These are phyloP conservation scores for Colletotrichum sidae DNA, from an alignment of 2,329 filamentous ascomycete species.

Conservation along the genomic window DNA sequence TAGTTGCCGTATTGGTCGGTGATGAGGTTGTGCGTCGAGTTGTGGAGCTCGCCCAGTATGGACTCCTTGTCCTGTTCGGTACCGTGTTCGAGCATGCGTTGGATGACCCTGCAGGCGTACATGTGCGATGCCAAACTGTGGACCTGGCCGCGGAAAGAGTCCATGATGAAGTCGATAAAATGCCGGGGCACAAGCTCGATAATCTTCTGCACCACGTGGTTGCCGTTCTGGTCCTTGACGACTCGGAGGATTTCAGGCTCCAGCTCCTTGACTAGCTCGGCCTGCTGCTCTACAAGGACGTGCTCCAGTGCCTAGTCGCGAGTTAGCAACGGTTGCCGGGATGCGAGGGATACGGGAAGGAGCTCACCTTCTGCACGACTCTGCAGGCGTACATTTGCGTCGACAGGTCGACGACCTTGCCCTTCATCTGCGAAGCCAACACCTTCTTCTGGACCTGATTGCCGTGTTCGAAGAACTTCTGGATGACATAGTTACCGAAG, in stretches of 20 bases:
- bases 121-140: slow-evolving; percentile 79
- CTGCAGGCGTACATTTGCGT: slow-evolving; percentile 93
- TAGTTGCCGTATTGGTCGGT: slow-evolving; percentile 95
- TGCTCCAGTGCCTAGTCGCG: slow-evolving; percentile 80
- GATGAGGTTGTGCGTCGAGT: slow-evolving; percentile 77
- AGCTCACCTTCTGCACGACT: slow-evolving; percentile 88
- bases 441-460: slow-evolving; percentile 93
- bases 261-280: slow-evolving; percentile 84
- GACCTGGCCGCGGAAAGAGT: slow-evolving; percentile 81
- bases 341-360: background rate
- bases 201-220: slow-evolving; percentile 96
- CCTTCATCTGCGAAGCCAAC: slow-evolving; percentile 87
- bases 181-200: slow-evolving; percentile 83
- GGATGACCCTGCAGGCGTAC: slow-evolving; percentile 93
- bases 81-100: slow-evolving; percentile 89
- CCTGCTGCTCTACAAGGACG: slow-evolving; percentile 92
- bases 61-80: slow-evolving; percentile 75
- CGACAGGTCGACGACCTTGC: slow-evolving; percentile 83
- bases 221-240: slow-evolving; percentile 90
- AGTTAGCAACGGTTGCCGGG: slow-evolving; percentile 9
- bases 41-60: slow-evolving; percentile 84
- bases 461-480: slow-evolving; percentile 97
- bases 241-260: slow-evolving; percentile 80
- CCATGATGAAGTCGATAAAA: slow-evolving; percentile 87
- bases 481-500: slow-evolving; percentile 98